Evolutionary conservation across 257 asterid genomes (phyloP).

Genomic region (Penstemon davidsonii): DNA sequence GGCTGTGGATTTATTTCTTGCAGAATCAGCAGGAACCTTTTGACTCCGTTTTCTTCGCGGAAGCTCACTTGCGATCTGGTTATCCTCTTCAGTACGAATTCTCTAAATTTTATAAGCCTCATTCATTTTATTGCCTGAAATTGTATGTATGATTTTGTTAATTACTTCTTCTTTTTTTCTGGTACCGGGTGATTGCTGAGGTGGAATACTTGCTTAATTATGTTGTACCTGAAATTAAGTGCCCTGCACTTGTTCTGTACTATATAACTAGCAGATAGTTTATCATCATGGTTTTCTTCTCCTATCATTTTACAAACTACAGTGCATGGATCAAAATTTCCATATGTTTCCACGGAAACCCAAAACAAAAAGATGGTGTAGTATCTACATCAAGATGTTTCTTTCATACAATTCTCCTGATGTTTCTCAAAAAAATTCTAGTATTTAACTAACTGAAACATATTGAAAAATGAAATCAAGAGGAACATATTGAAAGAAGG

Average conservation of each 20-base stretch:
- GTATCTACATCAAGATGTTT: too few species aligned
- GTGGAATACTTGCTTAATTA: not conserved
- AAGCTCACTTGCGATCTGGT: slow-evolving; percentile 72
- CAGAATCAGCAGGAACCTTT: slow-evolving; percentile 77
- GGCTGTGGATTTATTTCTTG: slow-evolving; percentile 85
- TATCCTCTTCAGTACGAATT: slow-evolving; percentile 69
- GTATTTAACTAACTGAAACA: too few species aligned
- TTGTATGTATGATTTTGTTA: slow-evolving; percentile 6
- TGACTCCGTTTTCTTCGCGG: slow-evolving; percentile 86
- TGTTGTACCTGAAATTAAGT: not conserved
- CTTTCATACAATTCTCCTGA: too few species aligned
- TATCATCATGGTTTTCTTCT: not conserved
- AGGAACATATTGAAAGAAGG: not conserved
- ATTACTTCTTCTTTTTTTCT: not conserved
- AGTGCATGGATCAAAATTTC: too few species aligned
- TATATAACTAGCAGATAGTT: not conserved
- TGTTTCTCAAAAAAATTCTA: too few species aligned
- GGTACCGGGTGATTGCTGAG: not conserved
- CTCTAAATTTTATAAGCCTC: not conserved
- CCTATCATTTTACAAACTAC: not conserved
- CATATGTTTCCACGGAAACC: too few species aligned
- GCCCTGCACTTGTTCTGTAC: not conserved
- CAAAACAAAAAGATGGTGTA: too few species aligned
- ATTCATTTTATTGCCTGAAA: not conserved
- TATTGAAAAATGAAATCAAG: not conserved